A percentile compares a stretch with the other conserved stretches of the same genome.
Conservation (phyloP, 257 asterid species). For the Plantago ovata region DNA sequence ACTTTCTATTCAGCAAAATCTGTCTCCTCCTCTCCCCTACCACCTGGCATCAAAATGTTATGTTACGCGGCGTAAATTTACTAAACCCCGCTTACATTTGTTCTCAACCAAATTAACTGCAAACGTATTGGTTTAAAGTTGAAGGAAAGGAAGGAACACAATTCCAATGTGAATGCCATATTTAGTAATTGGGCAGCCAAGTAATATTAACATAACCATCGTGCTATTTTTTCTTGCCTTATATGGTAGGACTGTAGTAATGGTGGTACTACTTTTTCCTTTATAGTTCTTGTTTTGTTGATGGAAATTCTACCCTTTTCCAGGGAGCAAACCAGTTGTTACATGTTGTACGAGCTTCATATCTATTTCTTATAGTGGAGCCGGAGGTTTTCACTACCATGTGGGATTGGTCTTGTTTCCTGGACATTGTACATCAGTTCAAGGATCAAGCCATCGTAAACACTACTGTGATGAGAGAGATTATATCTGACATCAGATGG, state of each 20-base stretch:
- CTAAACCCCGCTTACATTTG: too few relatives aligned
- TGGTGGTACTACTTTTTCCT: background rate
- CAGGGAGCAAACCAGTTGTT: conserved; percentile 53
- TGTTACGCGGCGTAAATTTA: too few relatives aligned
- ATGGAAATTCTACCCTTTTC: conserved; percentile 6
- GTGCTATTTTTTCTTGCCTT: too few relatives aligned
- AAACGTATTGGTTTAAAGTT: too few relatives aligned
- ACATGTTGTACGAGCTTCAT: conserved; percentile 57
- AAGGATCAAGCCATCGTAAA: conserved; percentile 23
- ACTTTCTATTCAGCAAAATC: background rate
- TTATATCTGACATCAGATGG: conserved; percentile 61
- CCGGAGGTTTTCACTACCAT: conserved; percentile 53
- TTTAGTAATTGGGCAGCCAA: too few relatives aligned
- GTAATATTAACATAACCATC: too few relatives aligned
- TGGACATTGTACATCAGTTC: conserved; percentile 44
- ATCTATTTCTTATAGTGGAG: conserved; percentile 62
- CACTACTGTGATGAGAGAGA: conserved; percentile 31
- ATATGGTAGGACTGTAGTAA: too few relatives aligned
- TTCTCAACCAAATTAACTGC: too few relatives aligned
- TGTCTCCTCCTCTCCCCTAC: background rate
- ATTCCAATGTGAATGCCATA: too few relatives aligned
- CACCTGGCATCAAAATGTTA: too few relatives aligned
- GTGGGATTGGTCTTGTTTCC: conserved; percentile 90
- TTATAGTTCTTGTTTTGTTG: background rate
- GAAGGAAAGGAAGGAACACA: too few relatives aligned